These are phyloP conservation scores for Ulmus americana DNA, from an alignment of 331 rosid genomes.

Conservation along the genomic window DNA sequence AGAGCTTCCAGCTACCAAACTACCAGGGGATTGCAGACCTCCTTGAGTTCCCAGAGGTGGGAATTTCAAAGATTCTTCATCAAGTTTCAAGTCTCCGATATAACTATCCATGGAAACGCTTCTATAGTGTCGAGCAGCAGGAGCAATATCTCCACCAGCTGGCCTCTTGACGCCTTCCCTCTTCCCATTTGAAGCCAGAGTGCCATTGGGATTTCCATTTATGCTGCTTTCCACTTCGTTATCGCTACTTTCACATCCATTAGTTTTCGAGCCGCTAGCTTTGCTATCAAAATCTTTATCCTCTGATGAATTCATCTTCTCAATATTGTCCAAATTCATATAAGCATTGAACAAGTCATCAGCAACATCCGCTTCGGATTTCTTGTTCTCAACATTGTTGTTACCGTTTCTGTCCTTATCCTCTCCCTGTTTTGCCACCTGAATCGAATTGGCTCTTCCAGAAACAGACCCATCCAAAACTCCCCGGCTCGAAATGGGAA, in stretches of 20 bases:
- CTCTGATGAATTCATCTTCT: constrained; percentile 50
- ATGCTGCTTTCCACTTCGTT: constrained; percentile 71
- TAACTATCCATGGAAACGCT: constrained; percentile 78
- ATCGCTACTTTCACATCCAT: constrained; percentile 72
- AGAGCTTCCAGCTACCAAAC: constrained; percentile 42
- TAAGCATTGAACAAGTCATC: constrained; percentile 67
- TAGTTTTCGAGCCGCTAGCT: constrained; percentile 58
- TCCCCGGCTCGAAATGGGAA: constrained; percentile 32
- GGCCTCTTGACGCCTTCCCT: constrained; percentile 70
- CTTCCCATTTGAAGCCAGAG: constrained; percentile 38
- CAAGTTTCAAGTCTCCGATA: constrained; percentile 49
- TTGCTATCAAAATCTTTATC: constrained; percentile 54
- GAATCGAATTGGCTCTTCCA: constrained; percentile 47
- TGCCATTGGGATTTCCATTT: constrained; percentile 28
- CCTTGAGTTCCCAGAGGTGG: constrained; percentile 37
- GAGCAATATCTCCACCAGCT: constrained; percentile 46
- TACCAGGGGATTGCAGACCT: constrained; percentile 50
- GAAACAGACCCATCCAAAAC: constrained; percentile 32
- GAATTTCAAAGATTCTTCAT: constrained; percentile 44
- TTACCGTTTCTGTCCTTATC: constrained; percentile 28
- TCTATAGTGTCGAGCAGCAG: constrained; percentile 49
- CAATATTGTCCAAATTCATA: constrained; percentile 67
- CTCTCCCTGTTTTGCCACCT: constrained; percentile 37
- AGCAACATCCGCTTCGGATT: constrained; percentile 34
- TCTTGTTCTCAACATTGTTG: constrained; percentile 38